Evolutionary conservation across 2,329 filamentous ascomycete genomes (phyloP).

Genomic region (Cladosporium sp.): DNA sequence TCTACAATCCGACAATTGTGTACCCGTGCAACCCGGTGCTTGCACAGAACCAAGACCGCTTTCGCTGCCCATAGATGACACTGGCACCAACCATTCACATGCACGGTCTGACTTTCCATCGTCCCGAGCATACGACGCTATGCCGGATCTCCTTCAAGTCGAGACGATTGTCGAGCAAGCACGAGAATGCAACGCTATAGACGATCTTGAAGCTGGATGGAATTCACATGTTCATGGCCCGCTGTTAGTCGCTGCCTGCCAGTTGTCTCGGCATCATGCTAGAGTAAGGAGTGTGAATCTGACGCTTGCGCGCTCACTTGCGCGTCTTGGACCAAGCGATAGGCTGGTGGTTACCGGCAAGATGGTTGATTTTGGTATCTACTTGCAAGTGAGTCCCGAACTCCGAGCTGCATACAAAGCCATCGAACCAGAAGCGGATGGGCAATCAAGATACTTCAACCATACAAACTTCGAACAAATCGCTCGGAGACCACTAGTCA

Average conservation of each 20-base stretch:
- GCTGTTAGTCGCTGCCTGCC: neutral
- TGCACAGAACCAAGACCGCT: neutral
- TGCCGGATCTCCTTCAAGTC: neutral
- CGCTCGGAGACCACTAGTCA: neutral
- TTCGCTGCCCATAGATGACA: neutral
- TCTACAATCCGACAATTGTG: neutral
- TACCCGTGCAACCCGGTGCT: neutral
- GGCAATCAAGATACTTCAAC: neutral
- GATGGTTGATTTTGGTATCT: constrained; percentile 2
- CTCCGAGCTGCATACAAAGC: neutral
- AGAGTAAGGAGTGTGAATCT: neutral
- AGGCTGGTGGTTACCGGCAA: neutral
- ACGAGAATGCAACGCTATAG: neutral
- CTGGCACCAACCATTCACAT: neutral
- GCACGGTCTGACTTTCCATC: neutral
- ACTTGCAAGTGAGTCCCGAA: neutral
- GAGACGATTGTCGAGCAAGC: neutral
- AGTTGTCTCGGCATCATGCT: neutral
- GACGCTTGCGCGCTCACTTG: neutral
- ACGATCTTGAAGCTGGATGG: neutral
- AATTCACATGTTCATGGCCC: neutral
- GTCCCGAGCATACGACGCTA: neutral
- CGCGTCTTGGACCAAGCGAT: neutral
- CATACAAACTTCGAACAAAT: neutral
- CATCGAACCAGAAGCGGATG: neutral